These are phyloP conservation scores for Pleurostoma richardsiae DNA, from an alignment of 2,329 filamentous ascomycete species.

Conservation along the genomic window DNA sequence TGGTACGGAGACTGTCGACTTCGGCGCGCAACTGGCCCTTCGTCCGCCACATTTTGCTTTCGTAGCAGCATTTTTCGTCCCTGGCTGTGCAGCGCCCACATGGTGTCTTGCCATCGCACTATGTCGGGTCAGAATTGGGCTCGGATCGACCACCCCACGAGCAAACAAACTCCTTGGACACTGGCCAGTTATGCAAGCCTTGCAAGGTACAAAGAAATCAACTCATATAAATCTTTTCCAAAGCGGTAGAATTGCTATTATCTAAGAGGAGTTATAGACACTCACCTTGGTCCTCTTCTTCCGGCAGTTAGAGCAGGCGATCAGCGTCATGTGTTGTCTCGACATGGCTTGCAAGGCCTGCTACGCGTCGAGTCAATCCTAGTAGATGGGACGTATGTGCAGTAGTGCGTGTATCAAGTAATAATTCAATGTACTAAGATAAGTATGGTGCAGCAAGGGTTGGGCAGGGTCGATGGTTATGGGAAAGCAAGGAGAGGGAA, in stretches of 20 bases:
- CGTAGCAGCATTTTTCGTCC: conserved; percentile 16
- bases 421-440: no score
- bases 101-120: conserved; percentile 18
- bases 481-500: no score
- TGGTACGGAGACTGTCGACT: conserved; percentile 14
- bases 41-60: conserved; percentile 19
- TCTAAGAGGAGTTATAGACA: background rate
- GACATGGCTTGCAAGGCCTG: conserved; percentile 9
- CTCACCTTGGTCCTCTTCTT: conserved; percentile 18
- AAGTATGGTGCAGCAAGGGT: no score
- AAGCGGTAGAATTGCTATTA: background rate
- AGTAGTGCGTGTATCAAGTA: no score
- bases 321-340: conserved; percentile 17
- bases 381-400: no score
- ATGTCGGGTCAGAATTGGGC: background rate
- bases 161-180: background rate
- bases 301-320: conserved; percentile 16
- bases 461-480: no score
- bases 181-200: background rate
- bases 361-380: no score
- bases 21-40: conserved; percentile 18
- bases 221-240: background rate
- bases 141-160: background rate
- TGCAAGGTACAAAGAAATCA: background rate
- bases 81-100: conserved; percentile 15